These are phyloP conservation scores for Rhizopogon rudus DNA, from an alignment of 768 basidiomycete species.

Conservation along the genomic window DNA sequence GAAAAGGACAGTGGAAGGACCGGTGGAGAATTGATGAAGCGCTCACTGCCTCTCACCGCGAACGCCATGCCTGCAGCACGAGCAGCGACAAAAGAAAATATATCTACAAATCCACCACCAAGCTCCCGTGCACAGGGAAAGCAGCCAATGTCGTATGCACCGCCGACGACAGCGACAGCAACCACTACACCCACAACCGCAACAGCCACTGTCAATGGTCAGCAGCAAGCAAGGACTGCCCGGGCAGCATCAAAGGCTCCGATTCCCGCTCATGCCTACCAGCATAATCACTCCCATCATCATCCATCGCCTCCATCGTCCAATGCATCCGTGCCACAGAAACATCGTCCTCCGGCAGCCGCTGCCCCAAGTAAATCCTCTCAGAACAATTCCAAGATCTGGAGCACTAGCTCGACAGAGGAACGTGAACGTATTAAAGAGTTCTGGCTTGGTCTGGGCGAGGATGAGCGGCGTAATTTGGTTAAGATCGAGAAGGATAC, in stretches of 20 bases:
- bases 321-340: constrained; percentile 27
- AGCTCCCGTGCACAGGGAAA: constrained; percentile 87
- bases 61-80: constrained; percentile 41
- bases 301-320: constrained; percentile 43
- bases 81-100: constrained; percentile 34
- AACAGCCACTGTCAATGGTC: constrained; percentile 22
- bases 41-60: constrained; percentile 30
- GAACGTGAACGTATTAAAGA: constrained; percentile 97
- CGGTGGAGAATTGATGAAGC: constrained; percentile 32
- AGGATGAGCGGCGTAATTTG: constrained; percentile 85
- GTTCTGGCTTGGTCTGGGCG: constrained; percentile 93
- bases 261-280: constrained; percentile 43
- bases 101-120: constrained; percentile 42
- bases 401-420: constrained; percentile 88
- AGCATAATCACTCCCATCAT: constrained; percentile 47
- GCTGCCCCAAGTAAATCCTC: constrained; percentile 20
- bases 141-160: constrained; percentile 79
- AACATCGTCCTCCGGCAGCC: constrained; percentile 24
- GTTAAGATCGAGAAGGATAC: constrained; percentile 99
- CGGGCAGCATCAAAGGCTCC: constrained; percentile 58
- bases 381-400: constrained; percentile 75
- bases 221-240: constrained; percentile 33
- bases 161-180: constrained; percentile 8
- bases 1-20: constrained; percentile 27
- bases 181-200: constrained; percentile 32